These are phyloP conservation scores for Chalaropsis ovoidea DNA, from an alignment of 2,329 filamentous ascomycete genomes.

Conservation along the genomic window DNA sequence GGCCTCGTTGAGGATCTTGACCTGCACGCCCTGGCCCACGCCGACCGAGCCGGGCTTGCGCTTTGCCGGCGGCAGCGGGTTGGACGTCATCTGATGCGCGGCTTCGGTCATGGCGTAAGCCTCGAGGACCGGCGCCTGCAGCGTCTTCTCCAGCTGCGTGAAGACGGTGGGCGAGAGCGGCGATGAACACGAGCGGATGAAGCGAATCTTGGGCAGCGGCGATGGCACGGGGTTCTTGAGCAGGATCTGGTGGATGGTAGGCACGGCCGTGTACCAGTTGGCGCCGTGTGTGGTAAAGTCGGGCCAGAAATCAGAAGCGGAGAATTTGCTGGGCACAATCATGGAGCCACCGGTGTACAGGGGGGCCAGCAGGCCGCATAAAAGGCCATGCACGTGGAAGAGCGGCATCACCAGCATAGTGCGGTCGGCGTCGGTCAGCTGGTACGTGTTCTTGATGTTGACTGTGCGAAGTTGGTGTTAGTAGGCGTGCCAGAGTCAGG, in stretches of 20 bases:
- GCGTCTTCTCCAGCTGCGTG: conserved; percentile 63
- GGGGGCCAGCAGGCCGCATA: conserved; percentile 71
- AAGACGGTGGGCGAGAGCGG: conserved; percentile 74
- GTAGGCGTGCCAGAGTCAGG: conserved; percentile 10
- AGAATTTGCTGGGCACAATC: conserved; percentile 69
- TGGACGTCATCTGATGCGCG: conserved; percentile 74
- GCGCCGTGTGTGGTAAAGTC: conserved; percentile 65
- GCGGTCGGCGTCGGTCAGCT: conserved; percentile 58
- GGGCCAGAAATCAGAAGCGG: conserved; percentile 70
- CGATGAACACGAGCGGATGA: conserved; percentile 71
- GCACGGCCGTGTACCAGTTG: conserved; percentile 91
- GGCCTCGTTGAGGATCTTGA: conserved; percentile 62
- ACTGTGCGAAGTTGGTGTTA: conserved; percentile 33
- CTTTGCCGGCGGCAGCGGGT: conserved; percentile 58
- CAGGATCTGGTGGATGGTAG: conserved; percentile 83
- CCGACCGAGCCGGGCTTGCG: conserved; percentile 75
- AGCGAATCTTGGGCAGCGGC: conserved; percentile 63
- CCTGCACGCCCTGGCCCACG: conserved; percentile 70
- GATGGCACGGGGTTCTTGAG: conserved; percentile 60
- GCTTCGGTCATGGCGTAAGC: conserved; percentile 92
- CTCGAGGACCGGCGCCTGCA: conserved; percentile 72
- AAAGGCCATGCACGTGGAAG: conserved; percentile 82
- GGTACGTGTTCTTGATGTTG: conserved; percentile 71
- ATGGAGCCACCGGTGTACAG: conserved; percentile 67
- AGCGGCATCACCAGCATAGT: conserved; percentile 85